Base-by-base conservation (phyloP, 495 filamentous ascomycete genomes). In the Lasiosphaeriaceae sp. region DNA sequence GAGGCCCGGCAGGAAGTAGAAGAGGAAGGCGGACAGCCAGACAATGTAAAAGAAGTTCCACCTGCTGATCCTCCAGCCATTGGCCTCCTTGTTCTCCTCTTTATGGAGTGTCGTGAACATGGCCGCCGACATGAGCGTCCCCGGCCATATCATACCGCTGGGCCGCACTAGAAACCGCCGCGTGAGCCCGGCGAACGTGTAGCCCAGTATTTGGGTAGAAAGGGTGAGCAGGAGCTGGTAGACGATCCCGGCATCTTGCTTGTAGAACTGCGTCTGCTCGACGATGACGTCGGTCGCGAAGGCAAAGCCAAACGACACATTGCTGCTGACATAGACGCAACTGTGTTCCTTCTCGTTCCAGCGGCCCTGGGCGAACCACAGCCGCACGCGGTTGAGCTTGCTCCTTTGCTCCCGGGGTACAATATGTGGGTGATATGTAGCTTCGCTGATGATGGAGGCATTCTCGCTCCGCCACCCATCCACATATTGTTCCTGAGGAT, bases 81-180 rank as follows among this genome's bases (percentile, higher is more conserved):
- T 86, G 3, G 91, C 92, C 17, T 84, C 71, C 46, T 80, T 80
- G 64, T 96, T 96, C 49, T 87, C 84, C 52, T 88, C 85, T 49
- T 89, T 92, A 66, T 96, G 92, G 21, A 96, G 75, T 0, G 91
- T 92, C 2, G 83, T 86, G 60, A 96, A 88, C 77, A 96, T 89
- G 43, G 91, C 87, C 1, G 90, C 88, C 44, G 91, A 92, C 70
- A 92, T 90, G 29, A 96, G 76, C 3, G 91, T 92, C 45, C 86
- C 85, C 0, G 92, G 92, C 92, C 92, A 96, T 16, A 96, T 88
- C 90, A 96, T 96, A 17, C 89, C 86, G 44, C 87, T 85, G 6
- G 92, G 92, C 7, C 86, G 81, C 16, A 95, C 90, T n/a, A 93
- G 75, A 64, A 87, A 88, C 21, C 85, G 78, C n/a, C 88, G 78